Evolutionary conservation across 83 land plant species (phyloP).

Genomic region (Picea mariana): DNA sequence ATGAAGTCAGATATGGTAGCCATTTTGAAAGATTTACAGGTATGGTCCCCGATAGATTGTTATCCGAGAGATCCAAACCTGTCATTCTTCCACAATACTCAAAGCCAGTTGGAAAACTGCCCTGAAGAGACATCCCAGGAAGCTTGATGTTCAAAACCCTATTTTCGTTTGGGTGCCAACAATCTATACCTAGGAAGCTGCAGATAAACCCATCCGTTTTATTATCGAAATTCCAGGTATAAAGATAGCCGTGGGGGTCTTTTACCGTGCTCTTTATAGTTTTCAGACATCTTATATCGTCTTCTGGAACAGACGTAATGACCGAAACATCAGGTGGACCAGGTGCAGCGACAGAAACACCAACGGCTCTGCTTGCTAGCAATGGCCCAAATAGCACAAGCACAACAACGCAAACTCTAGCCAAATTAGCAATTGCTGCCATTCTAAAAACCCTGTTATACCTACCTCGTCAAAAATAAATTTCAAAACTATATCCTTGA

Average conservation of each 20-base stretch:
- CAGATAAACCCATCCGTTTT: constrained; percentile 45
- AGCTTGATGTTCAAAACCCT: constrained; percentile 47
- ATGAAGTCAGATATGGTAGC: constrained; percentile 22
- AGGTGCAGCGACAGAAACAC: no score
- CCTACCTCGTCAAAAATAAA: no score
- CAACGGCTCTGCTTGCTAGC: no score
- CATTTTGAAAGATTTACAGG: constrained; percentile 24
- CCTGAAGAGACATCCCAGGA: constrained; percentile 39
- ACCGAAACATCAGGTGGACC: no score
- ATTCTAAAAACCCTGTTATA: no score
- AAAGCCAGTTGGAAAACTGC: constrained; percentile 37
- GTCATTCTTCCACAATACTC: constrained; percentile 27
- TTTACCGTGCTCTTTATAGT: constrained; percentile 24
- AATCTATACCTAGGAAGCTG: constrained; percentile 45
- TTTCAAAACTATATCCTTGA: no score
- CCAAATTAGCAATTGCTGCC: neutral
- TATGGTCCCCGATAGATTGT: constrained; percentile 31
- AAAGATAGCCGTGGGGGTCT: constrained; percentile 33
- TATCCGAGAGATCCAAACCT: constrained; percentile 46
- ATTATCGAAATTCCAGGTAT: constrained; percentile 44
- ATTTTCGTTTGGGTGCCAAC: constrained; percentile 63
- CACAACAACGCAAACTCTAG: neutral
- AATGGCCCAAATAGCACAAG: no score
- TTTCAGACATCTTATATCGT: constrained; percentile 45
- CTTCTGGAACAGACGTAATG: neutral